These are phyloP conservation scores for Knoxia roxburghii DNA, from an alignment of 257 asterid species.

Conservation along the genomic window DNA sequence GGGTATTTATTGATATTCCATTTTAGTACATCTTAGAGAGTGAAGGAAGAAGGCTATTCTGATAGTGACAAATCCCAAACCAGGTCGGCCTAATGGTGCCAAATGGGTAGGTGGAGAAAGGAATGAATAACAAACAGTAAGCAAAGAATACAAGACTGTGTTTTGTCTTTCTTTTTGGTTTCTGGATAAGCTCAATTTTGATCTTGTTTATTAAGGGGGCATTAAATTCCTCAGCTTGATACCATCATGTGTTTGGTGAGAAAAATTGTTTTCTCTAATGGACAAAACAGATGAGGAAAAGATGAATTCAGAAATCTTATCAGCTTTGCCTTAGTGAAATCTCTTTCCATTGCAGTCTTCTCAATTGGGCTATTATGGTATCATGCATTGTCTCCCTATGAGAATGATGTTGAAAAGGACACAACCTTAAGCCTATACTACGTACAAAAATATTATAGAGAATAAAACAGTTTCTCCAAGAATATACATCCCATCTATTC, in stretches of 20 bases:
- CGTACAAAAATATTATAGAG: constrained; percentile 19
- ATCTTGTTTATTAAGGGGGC: no score
- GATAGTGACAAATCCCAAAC: constrained; percentile 6
- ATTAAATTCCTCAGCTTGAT: no score
- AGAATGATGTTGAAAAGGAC: constrained; percentile 33
- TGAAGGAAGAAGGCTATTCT: not conserved
- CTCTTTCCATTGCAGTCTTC: constrained; percentile 6
- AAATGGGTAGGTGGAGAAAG: constrained; percentile 9
- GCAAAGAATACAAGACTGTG: no score
- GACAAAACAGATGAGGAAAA: constrained; percentile 8
- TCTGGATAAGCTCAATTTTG: no score
- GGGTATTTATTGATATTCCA: no score
- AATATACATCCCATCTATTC: constrained; percentile 9
- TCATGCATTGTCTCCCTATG: constrained; percentile 29
- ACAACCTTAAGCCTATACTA: constrained; percentile 10
- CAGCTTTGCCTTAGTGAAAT: constrained; percentile 16
- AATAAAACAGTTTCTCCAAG: constrained; percentile 27
- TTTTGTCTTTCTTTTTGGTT: no score
- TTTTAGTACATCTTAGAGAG: no score
- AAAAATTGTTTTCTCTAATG: constrained; percentile 7
- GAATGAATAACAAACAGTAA: not conserved
- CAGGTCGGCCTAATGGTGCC: not conserved
- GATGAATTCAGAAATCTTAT: constrained; percentile 4
- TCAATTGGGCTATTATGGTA: constrained; percentile 16
- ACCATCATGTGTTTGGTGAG: no score